phyloP scores from a whole-genome alignment of 2,329 filamentous ascomycete genomes.

The Fusarium mangiferae region DNA sequence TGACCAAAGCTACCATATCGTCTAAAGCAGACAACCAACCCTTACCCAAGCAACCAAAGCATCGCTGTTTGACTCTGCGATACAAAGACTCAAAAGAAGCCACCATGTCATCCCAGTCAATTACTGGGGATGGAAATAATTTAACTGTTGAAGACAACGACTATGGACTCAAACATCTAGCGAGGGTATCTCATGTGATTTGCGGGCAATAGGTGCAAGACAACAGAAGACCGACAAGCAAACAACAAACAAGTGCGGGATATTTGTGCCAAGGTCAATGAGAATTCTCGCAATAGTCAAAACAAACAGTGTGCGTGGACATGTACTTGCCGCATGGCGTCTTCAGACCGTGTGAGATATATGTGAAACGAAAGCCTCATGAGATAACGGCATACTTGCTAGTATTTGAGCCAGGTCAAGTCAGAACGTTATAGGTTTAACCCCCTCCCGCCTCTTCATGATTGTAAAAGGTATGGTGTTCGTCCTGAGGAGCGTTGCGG shows the following conservation, averaged over 20 bases:
- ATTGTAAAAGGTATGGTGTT: neutral
- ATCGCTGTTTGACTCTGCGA: neutral
- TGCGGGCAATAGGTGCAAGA: neutral
- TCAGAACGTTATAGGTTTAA: neutral
- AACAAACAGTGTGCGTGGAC: neutral
- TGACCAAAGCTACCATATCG: neutral
- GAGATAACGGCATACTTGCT: neutral
- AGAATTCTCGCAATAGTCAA: neutral
- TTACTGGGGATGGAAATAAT: neutral
- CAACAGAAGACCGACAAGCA: neutral
- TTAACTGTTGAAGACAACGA: neutral
- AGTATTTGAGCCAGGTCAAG: neutral
- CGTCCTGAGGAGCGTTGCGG: neutral
- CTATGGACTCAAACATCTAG: neutral
- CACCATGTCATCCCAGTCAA: neutral
- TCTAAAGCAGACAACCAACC: neutral
- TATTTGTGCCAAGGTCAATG: too few species aligned
- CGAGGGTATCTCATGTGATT: neutral
- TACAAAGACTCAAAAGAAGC: neutral
- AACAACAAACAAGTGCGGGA: neutral
- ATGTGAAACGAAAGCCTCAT: neutral
- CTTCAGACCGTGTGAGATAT: neutral
- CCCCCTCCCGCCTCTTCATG: accelerated
- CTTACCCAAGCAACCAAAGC: neutral
- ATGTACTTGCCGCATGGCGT: too few species aligned